phyloP scores from a whole-genome alignment of 2,329 filamentous ascomycete genomes.

The Monilinia vaccinii-corymbosi region DNA sequence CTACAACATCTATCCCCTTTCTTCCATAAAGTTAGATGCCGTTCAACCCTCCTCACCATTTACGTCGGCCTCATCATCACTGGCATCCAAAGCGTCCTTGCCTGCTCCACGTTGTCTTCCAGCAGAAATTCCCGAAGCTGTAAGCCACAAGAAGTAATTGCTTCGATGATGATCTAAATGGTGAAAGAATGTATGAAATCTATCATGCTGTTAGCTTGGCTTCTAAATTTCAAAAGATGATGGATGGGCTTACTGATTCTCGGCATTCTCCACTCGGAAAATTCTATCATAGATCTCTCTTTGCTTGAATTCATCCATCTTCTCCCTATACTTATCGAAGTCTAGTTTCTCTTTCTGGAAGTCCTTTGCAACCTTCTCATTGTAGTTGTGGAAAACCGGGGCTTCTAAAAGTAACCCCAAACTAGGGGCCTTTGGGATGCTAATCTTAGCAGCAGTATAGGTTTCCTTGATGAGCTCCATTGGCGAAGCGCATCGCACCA shows the following conservation, averaged over 20 bases:
- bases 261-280: slow-evolving; percentile 79
- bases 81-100: slow-evolving; percentile 7
- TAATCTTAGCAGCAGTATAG: slow-evolving; percentile 64
- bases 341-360: slow-evolving; percentile 62
- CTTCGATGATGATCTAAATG: slow-evolving; percentile 68
- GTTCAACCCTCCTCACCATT: slow-evolving; percentile 13
- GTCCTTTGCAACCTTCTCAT: slow-evolving; percentile 56
- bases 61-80: slow-evolving; percentile 12
- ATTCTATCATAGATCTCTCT: slow-evolving; percentile 86
- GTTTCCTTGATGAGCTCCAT: slow-evolving; percentile 62
- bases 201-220: slow-evolving; percentile 27
- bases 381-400: slow-evolving; percentile 87
- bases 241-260: slow-evolving; percentile 60
- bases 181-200: slow-evolving; percentile 70
- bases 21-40: background rate
- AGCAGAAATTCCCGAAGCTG: slow-evolving; percentile 56
- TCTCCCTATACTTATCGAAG: slow-evolving; percentile 67
- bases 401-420: slow-evolving; percentile 81
- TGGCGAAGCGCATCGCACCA: slow-evolving; percentile 76
- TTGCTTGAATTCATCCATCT: slow-evolving; percentile 85
- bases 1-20: background rate
- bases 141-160: slow-evolving; percentile 66
- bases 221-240: background rate
- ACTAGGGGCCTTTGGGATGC: slow-evolving; percentile 89
- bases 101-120: slow-evolving; percentile 37